Evolutionary conservation across 2,329 filamentous ascomycete species (phyloP).

Genomic region (Paradendryphiella salina): DNA sequence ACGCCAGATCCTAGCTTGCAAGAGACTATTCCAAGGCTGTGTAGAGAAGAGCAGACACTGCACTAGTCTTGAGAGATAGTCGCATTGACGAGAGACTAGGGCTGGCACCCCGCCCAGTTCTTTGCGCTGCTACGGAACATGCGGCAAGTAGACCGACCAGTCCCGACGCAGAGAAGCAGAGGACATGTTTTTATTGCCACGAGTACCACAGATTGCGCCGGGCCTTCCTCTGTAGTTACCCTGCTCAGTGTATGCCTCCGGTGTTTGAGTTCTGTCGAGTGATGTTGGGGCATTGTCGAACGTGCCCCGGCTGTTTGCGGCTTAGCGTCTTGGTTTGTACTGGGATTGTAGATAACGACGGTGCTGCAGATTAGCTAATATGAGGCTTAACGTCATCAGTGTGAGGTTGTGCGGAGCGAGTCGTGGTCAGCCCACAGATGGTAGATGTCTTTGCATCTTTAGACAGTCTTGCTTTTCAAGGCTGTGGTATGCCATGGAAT

Average conservation of each 20-base stretch:
- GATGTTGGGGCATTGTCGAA: conserved; percentile 5
- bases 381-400: neutral
- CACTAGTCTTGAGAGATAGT: too few species aligned
- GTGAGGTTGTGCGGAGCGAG: neutral
- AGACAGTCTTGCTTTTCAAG: too few species aligned
- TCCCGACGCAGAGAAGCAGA: neutral
- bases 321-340: conserved; percentile 3
- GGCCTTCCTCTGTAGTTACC: neutral
- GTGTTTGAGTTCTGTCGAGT: conserved; percentile 3
- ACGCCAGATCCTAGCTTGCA: too few species aligned
- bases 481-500: too few species aligned
- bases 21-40: too few species aligned
- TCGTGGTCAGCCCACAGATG: neutral
- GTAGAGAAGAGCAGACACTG: too few species aligned
- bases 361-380: conserved; percentile 8
- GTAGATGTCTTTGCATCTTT: too few species aligned
- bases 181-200: neutral
- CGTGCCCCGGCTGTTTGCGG: conserved; percentile 6
- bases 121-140: neutral
- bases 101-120: too few species aligned
- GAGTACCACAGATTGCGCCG: neutral
- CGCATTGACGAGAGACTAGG: too few species aligned
- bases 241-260: neutral
- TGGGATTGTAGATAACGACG: conserved; percentile 2
- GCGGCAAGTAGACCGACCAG: neutral